Conservation (phyloP, 192 early-diverging fungal genomes). For the Mortierella antarctica region DNA sequence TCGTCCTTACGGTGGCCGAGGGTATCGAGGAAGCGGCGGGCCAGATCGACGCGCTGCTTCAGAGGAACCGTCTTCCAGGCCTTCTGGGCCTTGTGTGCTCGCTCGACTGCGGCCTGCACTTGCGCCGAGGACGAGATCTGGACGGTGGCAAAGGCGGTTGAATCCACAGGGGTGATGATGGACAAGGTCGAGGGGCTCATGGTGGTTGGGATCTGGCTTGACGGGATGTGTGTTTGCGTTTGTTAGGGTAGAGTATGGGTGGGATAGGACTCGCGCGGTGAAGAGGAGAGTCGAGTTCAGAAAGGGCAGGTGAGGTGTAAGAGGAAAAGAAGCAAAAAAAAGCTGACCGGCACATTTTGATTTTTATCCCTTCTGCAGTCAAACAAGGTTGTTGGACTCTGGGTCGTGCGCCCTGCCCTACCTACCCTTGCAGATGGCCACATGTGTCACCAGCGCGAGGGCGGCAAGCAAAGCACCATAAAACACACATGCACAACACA, state of each 20-base stretch:
- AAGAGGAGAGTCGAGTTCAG: not conserved
- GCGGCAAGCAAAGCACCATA: too few relatives aligned
- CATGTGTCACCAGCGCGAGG: too few relatives aligned
- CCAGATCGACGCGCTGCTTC: constrained; percentile 60
- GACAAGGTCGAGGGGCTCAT: constrained; percentile 29
- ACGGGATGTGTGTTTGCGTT: not conserved
- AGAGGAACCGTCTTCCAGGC: constrained; percentile 68
- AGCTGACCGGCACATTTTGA: too few relatives aligned
- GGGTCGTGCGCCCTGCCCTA: too few relatives aligned
- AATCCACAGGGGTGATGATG: constrained; percentile 51
- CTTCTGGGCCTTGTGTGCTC: constrained; percentile 57
- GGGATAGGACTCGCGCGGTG: not conserved
- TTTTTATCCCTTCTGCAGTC: too few relatives aligned
- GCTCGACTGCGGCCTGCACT: constrained; percentile 55
- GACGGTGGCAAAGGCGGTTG: constrained; percentile 35
- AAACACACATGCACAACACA: too few relatives aligned
- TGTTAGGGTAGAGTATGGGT: not conserved
- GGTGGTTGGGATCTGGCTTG: not conserved
- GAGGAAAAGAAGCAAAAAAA: too few relatives aligned
- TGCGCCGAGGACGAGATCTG: constrained; percentile 42
- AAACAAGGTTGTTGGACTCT: too few relatives aligned
- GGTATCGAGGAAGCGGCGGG: constrained; percentile 61
- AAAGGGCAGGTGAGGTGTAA: too few relatives aligned
- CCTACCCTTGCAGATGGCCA: too few relatives aligned
- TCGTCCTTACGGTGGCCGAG: constrained; percentile 69